Conservation (phyloP, 495 filamentous ascomycete species). For the Cladorrhinum samala region DNA sequence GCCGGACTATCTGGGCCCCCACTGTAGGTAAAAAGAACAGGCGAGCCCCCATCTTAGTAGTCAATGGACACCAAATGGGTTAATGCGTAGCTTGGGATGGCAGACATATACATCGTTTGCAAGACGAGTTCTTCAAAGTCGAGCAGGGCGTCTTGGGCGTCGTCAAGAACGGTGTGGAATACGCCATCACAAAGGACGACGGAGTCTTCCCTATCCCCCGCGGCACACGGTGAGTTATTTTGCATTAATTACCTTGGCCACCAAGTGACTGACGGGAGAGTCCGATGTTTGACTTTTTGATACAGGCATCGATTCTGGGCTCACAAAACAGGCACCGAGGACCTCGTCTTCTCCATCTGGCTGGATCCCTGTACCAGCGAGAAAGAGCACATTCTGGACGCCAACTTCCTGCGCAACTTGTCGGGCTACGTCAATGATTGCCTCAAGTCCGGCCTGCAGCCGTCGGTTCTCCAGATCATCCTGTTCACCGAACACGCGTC, state of each 20-base stretch:
- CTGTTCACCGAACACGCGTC: slow-evolving; percentile 2
- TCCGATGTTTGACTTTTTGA: slow-evolving; percentile 1
- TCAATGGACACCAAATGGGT: not conserved
- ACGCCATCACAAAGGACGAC: slow-evolving; percentile 4
- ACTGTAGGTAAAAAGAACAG: slow-evolving; percentile 2
- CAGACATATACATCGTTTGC: slow-evolving; percentile 4
- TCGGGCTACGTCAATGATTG: slow-evolving; percentile 5
- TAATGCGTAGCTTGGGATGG: slow-evolving; percentile 3
- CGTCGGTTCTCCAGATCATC: slow-evolving; percentile 5
- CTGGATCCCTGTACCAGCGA: slow-evolving; percentile 3
- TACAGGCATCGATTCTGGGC: slow-evolving; percentile 5
- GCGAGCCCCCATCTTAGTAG: not conserved
- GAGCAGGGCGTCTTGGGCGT: slow-evolving; percentile 4
- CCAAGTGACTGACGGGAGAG: too few relatives aligned
- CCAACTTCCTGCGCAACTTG: slow-evolving; percentile 3
- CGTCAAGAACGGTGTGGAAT: slow-evolving; percentile 4
- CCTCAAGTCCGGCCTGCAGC: slow-evolving; percentile 3
- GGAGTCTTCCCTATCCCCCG: slow-evolving; percentile 3
- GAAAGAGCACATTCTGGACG: slow-evolving; percentile 4
- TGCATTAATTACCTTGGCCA: too few relatives aligned
- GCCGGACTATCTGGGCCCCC: slow-evolving; percentile 4
- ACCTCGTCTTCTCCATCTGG: slow-evolving; percentile 4
- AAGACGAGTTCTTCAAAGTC: slow-evolving; percentile 6
- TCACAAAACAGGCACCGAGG: slow-evolving; percentile 4
- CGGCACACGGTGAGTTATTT: slow-evolving; percentile 2